phyloP scores from a whole-genome alignment of 495 filamentous ascomycete species.

The Aspergillus heteromorphus region DNA sequence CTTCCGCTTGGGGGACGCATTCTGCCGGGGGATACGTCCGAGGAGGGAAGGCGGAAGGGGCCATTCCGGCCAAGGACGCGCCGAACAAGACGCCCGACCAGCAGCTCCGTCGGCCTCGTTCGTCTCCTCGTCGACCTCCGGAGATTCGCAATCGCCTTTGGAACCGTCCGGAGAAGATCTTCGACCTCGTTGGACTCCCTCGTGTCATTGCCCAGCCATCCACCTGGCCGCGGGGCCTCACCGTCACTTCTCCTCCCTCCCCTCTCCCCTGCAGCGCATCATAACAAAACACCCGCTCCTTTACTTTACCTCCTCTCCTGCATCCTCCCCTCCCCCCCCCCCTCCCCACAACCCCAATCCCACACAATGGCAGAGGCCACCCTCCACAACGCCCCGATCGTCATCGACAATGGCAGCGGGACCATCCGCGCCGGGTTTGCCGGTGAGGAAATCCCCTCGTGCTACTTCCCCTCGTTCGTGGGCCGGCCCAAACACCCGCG shows the following conservation, averaged over 20 bases:
- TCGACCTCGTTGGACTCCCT: background rate
- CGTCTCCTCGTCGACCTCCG: background rate
- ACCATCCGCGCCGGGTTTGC: conserved; percentile 97
- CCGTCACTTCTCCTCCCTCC: conserved; percentile 9
- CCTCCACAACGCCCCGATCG: conserved; percentile 94
- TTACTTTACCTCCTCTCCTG: conserved; percentile 3
- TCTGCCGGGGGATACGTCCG: background rate
- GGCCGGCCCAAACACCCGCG: conserved; percentile 95
- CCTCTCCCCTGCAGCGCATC: too few relatives aligned
- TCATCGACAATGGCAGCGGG: conserved; percentile 97
- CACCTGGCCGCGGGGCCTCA: conserved; percentile 34
- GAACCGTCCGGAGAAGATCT: background rate
- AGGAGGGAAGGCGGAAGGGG: too few relatives aligned
- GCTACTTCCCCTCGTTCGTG: conserved; percentile 96
- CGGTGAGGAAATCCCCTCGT: conserved; percentile 91
- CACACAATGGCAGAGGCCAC: conserved; percentile 68
- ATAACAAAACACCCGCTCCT: conserved; percentile 21
- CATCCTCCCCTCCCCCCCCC: conserved; percentile 11
- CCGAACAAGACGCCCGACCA: background rate
- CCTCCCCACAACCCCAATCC: conserved; percentile 20
- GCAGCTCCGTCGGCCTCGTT: conserved; percentile 1
- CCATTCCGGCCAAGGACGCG: background rate
- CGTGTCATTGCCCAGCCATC: conserved; percentile 8
- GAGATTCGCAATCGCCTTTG: background rate
- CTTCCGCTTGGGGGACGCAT: too few relatives aligned